Evolutionary conservation across 2,329 filamentous ascomycete species (phyloP).

Genomic region (Stachybotrys chartarum): DNA sequence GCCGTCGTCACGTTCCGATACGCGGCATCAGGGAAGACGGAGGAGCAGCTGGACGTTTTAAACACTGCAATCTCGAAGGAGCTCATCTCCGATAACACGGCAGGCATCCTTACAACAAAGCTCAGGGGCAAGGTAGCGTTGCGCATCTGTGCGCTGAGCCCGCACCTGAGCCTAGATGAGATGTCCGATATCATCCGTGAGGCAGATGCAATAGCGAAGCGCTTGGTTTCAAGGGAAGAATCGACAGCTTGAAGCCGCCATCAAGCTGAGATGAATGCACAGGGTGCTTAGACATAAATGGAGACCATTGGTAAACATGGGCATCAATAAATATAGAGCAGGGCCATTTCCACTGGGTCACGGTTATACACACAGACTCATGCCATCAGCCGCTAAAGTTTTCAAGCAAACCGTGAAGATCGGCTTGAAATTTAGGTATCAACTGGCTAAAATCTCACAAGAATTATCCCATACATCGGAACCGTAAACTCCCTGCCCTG

Average conservation of each 20-base stretch:
- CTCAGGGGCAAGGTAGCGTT: slow-evolving; percentile 5
- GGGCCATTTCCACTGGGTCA: too few species aligned
- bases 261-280: too few species aligned
- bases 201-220: neutral
- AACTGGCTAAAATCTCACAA: neutral
- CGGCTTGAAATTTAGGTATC: neutral
- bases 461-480: neutral
- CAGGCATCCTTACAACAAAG: slow-evolving; percentile 8
- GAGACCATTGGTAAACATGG: too few species aligned
- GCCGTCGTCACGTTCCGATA: slow-evolving; percentile 14
- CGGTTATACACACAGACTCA: too few species aligned
- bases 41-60: slow-evolving; percentile 2
- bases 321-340: too few species aligned
- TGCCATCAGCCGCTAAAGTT: too few species aligned
- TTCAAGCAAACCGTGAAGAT: neutral
- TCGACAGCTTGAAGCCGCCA: too few species aligned
- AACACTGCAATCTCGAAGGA: slow-evolving; percentile 5
- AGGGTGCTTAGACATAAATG: too few species aligned
- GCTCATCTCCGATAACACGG: slow-evolving; percentile 4
- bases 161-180: neutral
- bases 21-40: neutral
- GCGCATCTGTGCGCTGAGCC: slow-evolving; percentile 6
- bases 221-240: neutral
- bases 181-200: neutral
- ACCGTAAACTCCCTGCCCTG: neutral